Evolutionary conservation across 257 asterid species (phyloP).

Genomic region (Solanum etuberosum): DNA sequence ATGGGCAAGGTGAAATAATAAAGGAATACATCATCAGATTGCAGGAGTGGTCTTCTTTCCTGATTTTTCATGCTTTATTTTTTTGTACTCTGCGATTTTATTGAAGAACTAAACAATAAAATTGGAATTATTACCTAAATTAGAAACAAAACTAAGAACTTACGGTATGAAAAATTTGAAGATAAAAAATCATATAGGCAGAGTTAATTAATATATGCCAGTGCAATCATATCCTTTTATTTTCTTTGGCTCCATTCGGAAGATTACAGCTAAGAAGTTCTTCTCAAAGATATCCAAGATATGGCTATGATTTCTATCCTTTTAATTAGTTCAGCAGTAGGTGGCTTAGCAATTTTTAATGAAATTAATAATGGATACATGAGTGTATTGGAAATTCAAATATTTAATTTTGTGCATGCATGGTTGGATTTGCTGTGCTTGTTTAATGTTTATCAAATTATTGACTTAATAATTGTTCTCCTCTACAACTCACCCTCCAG

Average conservation of each 20-base stretch:
- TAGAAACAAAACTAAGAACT: neutral
- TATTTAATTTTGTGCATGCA: neutral
- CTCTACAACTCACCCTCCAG: neutral
- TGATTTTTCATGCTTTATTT: neutral
- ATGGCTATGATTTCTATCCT: neutral
- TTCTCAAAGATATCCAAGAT: neutral
- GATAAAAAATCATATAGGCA: neutral
- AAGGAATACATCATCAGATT: neutral
- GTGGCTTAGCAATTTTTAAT: neutral
- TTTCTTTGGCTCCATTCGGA: neutral
- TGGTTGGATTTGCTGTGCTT: neutral
- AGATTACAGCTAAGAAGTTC: neutral
- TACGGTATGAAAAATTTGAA: neutral
- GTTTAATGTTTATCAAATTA: neutral
- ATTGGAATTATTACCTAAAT: neutral
- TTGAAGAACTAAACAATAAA: neutral
- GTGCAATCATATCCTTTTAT: neutral
- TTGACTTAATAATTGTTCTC: neutral
- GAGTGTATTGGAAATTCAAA: neutral
- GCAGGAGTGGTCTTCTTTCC: conserved; percentile 4
- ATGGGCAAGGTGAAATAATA: neutral
- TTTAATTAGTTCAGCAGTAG: neutral
- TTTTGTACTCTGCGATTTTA: neutral
- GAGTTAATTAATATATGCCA: neutral
- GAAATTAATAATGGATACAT: neutral